Base-by-base conservation (phyloP, 306 rosid species). In the Spatholobus suberectus region DNA sequence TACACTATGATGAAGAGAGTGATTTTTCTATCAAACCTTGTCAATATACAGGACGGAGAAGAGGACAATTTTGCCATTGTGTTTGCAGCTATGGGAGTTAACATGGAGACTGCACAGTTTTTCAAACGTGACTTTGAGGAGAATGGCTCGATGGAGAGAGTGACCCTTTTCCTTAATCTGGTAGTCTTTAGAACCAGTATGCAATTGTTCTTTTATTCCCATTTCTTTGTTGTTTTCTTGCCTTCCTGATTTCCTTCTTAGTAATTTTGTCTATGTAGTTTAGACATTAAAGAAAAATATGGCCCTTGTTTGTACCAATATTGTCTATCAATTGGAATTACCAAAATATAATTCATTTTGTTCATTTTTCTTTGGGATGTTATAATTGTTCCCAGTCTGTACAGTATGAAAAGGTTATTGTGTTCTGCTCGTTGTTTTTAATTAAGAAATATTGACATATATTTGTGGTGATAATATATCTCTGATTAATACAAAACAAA, bases 21-120 rank as follows among this genome's bases (percentile, higher is more conserved):
- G 57, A 73, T 27, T 59, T 46, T 73, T 70, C 27, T 78, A 34
- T 76, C 68, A 54, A 35, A 55, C 44, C 3, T 52, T 69, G 34
- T 91, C 76, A 41, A 85, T 83, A 41, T 83, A 77, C 86, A 96
- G 99, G 93, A 67, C 70, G 87, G 37, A 26, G 95, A 82, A 83
- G 99, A 94, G 34, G 99, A 96, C 95, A 96, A 96, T 80, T 96
- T 96, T 79, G 98, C 99, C 81, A 96, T 96, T 83, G 99, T 96
- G 81, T 96, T 96, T 90, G 99, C 99, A 17, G 99, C 99, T 83
- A 96, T 96, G 99, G 99, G 99, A 76, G 99, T 96, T 81, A 96
- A 96, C 89, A 96, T 96, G 99, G 99, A 96, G 89, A 91, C 99
- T 46, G 99, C 99, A 17, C 99, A 96, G 84, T 94, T 96, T 85